phyloP scores from a whole-genome alignment of 2,329 filamentous ascomycete genomes.

The Claviceps sp. region DNA sequence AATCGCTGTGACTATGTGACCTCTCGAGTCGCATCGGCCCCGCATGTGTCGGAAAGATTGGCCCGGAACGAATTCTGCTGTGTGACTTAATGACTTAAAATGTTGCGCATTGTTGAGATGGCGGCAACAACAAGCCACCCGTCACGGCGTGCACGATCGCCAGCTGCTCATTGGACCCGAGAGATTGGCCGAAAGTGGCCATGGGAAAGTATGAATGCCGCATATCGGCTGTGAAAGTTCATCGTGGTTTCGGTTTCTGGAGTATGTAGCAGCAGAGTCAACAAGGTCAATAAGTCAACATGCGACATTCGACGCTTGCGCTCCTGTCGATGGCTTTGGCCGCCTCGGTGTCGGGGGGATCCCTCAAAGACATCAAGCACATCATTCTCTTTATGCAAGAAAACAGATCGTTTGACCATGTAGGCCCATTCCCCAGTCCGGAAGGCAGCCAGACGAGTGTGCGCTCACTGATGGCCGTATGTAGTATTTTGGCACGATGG shows the following conservation, averaged over 20 bases:
- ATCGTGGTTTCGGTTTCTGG: background rate
- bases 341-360: conserved; percentile 18
- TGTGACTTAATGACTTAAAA: too few species aligned
- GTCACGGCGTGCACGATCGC: background rate
- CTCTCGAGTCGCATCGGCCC: background rate
- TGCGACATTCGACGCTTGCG: background rate
- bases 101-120: background rate
- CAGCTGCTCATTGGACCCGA: background rate
- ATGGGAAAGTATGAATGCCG: background rate
- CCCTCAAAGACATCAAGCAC: conserved; percentile 38
- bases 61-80: background rate
- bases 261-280: background rate
- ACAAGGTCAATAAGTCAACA: background rate
- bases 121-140: background rate
- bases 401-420: conserved; percentile 20
- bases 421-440: conserved; percentile 5
- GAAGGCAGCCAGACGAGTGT: background rate
- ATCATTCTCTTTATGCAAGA: conserved; percentile 45
- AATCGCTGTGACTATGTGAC: background rate
- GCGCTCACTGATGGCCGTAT: background rate
- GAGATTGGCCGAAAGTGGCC: background rate
- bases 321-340: conserved; percentile 9
- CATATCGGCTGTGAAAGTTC: background rate
- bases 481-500: conserved; percentile 42
- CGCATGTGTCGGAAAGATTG: background rate